Conservation (phyloP, 345 rosid genomes). For the Murraya koenigii region DNA sequence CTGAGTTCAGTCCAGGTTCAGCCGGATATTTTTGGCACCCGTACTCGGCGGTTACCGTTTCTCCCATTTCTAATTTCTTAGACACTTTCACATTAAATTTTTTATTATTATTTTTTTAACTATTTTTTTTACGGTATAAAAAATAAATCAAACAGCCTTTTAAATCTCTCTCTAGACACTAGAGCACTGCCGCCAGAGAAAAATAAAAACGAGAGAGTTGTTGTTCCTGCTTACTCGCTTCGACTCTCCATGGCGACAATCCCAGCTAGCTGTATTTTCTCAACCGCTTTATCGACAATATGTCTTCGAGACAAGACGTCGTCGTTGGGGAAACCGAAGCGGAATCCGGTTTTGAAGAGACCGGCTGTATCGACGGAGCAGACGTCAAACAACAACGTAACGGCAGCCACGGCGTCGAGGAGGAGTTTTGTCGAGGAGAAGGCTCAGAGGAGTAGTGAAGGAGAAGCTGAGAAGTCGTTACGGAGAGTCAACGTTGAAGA, state of each 20-base stretch:
- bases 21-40: too few species aligned
- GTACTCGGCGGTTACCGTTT: too few species aligned
- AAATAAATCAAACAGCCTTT: too few species aligned
- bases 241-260: constrained; percentile 15
- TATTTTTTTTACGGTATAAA: too few species aligned
- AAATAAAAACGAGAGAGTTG: background rate
- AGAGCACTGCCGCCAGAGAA: too few species aligned
- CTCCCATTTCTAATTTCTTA: too few species aligned
- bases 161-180: too few species aligned
- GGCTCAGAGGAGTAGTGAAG: background rate
- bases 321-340: background rate
- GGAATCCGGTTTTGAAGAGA: constrained; percentile 1
- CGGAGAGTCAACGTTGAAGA: constrained; percentile 4
- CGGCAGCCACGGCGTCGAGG: background rate
- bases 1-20: too few species aligned
- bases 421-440: constrained; percentile 7
- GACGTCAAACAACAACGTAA: background rate
- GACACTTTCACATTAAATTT: too few species aligned
- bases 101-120: too few species aligned
- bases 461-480: background rate
- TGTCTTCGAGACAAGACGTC: background rate
- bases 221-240: background rate
- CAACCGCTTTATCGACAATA: background rate
- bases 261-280: background rate
- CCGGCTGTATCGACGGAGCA: constrained; percentile 11